Conservation (phyloP, 176 grass and related monocot species). For the Chloris gayana region DNA sequence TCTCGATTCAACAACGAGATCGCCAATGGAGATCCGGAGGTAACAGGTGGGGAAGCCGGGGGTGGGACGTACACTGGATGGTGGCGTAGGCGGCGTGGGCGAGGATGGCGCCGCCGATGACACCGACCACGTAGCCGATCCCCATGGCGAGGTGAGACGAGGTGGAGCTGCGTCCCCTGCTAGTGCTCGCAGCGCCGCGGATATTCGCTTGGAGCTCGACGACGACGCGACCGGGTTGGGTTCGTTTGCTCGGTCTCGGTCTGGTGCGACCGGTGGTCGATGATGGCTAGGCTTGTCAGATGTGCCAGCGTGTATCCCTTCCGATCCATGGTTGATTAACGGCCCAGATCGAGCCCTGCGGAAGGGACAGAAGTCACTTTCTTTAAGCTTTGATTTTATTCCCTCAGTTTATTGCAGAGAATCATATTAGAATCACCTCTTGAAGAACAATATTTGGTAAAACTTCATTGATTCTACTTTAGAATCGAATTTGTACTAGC, state of each 20-base stretch:
- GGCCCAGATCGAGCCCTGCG: too few relatives aligned
- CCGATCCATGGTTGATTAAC: not conserved
- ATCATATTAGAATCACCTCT: too few relatives aligned
- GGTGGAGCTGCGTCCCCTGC: not conserved
- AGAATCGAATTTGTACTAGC: too few relatives aligned
- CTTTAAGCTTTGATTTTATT: too few relatives aligned
- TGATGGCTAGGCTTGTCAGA: not conserved
- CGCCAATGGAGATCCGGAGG: not conserved
- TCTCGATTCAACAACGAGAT: not conserved
- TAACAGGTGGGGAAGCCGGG: not conserved
- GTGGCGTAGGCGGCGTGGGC: constrained; percentile 83
- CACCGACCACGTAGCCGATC: constrained; percentile 71
- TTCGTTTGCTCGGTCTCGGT: not conserved
- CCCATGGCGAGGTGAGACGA: constrained; percentile 51
- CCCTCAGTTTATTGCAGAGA: too few relatives aligned
- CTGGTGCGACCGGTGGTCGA: not conserved
- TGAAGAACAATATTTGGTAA: too few relatives aligned
- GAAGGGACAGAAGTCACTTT: too few relatives aligned
- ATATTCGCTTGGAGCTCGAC: not conserved
- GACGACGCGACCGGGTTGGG: not conserved
- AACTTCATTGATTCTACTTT: too few relatives aligned
- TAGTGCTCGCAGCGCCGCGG: not conserved
- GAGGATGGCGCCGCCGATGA: constrained; percentile 81
- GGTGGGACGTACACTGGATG: constrained; percentile 68
- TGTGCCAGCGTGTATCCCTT: not conserved